Evolutionary conservation across 306 rosid species (phyloP).

Genomic region (Vigna unguiculata): DNA sequence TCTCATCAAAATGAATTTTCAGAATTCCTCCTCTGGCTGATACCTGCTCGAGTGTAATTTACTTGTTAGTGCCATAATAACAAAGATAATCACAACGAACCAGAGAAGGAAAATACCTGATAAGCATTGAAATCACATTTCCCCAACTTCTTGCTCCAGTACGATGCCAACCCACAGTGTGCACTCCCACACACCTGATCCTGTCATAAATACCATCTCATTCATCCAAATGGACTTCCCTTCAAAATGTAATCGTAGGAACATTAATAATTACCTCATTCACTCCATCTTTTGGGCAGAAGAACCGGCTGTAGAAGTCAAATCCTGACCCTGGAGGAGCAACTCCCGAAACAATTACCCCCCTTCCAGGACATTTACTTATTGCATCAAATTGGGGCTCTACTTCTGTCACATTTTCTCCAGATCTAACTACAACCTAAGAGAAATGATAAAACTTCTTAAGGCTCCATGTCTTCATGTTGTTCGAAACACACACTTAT

Average conservation of each 20-base stretch:
- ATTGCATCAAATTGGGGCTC: constrained; percentile 60
- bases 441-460: constrained; percentile 35
- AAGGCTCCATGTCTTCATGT: too few species aligned
- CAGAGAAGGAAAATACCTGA: constrained; percentile 51
- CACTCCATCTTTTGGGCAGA: constrained; percentile 59
- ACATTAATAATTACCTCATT: constrained; percentile 52
- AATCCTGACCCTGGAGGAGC: constrained; percentile 64
- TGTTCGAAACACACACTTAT: not conserved
- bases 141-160: constrained; percentile 76
- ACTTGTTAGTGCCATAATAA: not conserved
- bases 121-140: constrained; percentile 72
- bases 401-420: constrained; percentile 51
- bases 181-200: constrained; percentile 79
- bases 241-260: too few species aligned
- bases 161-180: constrained; percentile 71
- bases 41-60: constrained; percentile 54
- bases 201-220: constrained; percentile 40
- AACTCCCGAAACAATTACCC: constrained; percentile 61
- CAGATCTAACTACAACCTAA: constrained; percentile 66
- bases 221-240: too few species aligned
- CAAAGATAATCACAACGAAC: constrained; percentile 8
- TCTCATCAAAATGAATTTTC: constrained; percentile 62
- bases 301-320: constrained; percentile 62
- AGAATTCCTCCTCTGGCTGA: constrained; percentile 72
- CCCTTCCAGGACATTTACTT: constrained; percentile 59